Percentiles rank a stretch among this genome's conserved stretches.
These are phyloP conservation scores for Lepidium didymum DNA, from an alignment of 345 rosid genomes.

Conservation along the genomic window DNA sequence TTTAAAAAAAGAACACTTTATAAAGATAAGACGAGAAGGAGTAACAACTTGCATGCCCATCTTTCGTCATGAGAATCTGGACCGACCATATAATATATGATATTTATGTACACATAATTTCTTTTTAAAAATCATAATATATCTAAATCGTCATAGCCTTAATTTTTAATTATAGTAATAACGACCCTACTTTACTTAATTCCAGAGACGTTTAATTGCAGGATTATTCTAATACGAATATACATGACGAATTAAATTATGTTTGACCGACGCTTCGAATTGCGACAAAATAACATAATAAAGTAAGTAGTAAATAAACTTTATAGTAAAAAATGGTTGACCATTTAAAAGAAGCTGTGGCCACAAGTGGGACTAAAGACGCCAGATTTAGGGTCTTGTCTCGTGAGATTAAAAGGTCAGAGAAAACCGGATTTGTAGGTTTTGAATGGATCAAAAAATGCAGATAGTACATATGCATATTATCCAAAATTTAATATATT, in stretches of 20 bases:
- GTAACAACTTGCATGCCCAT: conserved; percentile 30
- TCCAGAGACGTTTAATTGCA: conserved; percentile 10
- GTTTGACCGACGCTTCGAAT: conserved; percentile 24
- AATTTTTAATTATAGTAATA: not conserved
- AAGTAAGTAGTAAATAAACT: not conserved
- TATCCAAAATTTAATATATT: too few relatives aligned
- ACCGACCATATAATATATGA: conserved; percentile 17
- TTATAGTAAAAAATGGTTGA: conserved; percentile 24
- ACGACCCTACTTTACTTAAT: conserved; percentile 25
- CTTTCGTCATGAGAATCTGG: conserved; percentile 27
- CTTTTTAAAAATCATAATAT: not conserved
- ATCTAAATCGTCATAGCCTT: conserved; percentile 6
- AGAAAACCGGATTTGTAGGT: conserved; percentile 14
- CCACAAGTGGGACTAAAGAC: conserved; percentile 20
- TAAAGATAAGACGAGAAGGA: conserved; percentile 14
- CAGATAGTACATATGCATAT: too few relatives aligned
- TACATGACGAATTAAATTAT: conserved; percentile 8
- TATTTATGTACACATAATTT: not conserved
- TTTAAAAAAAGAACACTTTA: not conserved
- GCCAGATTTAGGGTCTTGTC: conserved; percentile 27
- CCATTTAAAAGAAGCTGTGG: conserved; percentile 11
- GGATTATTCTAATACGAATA: not conserved
- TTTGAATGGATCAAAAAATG: too few relatives aligned
- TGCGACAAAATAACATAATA: not conserved
- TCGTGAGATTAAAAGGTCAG: conserved; percentile 15